phyloP scores from a whole-genome alignment of 768 basidiomycete genomes.

The Kwoniella heveanensis region DNA sequence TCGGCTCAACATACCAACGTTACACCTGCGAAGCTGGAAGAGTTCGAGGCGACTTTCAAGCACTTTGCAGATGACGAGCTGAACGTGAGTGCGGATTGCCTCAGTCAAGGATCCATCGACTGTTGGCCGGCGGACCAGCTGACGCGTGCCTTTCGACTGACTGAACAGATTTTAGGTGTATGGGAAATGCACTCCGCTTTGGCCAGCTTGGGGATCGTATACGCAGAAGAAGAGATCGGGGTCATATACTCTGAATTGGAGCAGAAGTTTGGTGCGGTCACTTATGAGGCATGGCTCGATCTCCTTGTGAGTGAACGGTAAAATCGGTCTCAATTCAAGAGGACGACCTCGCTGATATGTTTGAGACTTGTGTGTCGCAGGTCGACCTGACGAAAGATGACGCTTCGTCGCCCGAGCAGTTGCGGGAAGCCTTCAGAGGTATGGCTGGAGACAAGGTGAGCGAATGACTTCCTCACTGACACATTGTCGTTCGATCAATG shows the following conservation, averaged over 20 bases:
- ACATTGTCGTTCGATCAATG: constrained; percentile 5
- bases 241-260: constrained; percentile 77
- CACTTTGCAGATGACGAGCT: constrained; percentile 94
- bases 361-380: constrained; percentile 57
- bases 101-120: too few species aligned
- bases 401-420: constrained; percentile 86
- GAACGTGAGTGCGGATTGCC: too few species aligned
- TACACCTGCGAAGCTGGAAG: constrained; percentile 67
- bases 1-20: constrained; percentile 91
- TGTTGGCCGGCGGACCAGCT: neutral
- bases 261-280: constrained; percentile 81
- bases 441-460: constrained; percentile 84
- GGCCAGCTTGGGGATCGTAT: constrained; percentile 90
- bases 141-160: neutral
- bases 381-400: constrained; percentile 90
- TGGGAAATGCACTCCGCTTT: constrained; percentile 89
- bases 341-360: neutral
- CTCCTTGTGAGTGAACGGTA: constrained; percentile 66
- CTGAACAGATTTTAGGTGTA: constrained; percentile 65
- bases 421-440: constrained; percentile 89
- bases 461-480: neutral
- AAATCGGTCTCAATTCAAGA: neutral
- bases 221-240: constrained; percentile 86
- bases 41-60: constrained; percentile 81
- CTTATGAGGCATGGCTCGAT: constrained; percentile 91